Percentiles rank a stretch among this genome's conserved stretches.
Conservation (phyloP, 345 rosid genomes). For the Salix dunnii region DNA sequence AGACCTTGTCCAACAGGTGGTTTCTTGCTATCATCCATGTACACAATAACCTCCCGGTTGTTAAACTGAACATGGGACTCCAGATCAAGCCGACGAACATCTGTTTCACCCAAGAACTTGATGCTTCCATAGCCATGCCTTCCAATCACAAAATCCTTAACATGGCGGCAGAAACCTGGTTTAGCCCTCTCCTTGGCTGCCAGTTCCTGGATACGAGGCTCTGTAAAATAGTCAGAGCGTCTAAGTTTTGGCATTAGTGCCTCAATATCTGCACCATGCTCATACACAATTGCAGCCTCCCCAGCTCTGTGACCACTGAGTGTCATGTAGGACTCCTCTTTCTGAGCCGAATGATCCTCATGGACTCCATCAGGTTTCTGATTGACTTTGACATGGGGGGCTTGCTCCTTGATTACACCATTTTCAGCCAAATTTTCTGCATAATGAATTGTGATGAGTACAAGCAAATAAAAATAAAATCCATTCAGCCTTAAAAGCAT, state of each 20-base stretch:
- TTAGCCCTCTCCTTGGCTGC: slow-evolving; percentile 88
- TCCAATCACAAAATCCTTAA: slow-evolving; percentile 80
- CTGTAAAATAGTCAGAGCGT: slow-evolving; percentile 77
- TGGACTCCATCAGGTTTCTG: slow-evolving; percentile 53
- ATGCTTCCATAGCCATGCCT: slow-evolving; percentile 85
- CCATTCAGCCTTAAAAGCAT: neutral
- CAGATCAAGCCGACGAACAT: slow-evolving; percentile 74
- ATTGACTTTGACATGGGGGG: slow-evolving; percentile 30
- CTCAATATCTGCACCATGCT: slow-evolving; percentile 80
- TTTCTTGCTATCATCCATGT: slow-evolving; percentile 84
- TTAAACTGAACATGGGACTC: slow-evolving; percentile 79
- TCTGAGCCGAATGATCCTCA: slow-evolving; percentile 39
- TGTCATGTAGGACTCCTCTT: slow-evolving; percentile 51
- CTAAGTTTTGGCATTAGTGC: slow-evolving; percentile 91
- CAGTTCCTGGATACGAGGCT: slow-evolving; percentile 84
- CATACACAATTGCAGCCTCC: slow-evolving; percentile 74
- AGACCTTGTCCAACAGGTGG: slow-evolving; percentile 92
- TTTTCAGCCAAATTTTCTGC: slow-evolving; percentile 46
- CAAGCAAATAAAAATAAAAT: neutral
- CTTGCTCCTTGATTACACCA: slow-evolving; percentile 36
- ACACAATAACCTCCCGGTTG: slow-evolving; percentile 89
- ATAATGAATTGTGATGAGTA: neutral
- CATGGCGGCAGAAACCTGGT: slow-evolving; percentile 68
- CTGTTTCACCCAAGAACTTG: slow-evolving; percentile 84
- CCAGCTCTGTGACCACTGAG: slow-evolving; percentile 70